A percentile compares a stretch with the other conserved stretches of the same genome.
These are phyloP conservation scores for Pseudopyricularia javanii DNA, from an alignment of 2,329 filamentous ascomycete species.

Conservation along the genomic window DNA sequence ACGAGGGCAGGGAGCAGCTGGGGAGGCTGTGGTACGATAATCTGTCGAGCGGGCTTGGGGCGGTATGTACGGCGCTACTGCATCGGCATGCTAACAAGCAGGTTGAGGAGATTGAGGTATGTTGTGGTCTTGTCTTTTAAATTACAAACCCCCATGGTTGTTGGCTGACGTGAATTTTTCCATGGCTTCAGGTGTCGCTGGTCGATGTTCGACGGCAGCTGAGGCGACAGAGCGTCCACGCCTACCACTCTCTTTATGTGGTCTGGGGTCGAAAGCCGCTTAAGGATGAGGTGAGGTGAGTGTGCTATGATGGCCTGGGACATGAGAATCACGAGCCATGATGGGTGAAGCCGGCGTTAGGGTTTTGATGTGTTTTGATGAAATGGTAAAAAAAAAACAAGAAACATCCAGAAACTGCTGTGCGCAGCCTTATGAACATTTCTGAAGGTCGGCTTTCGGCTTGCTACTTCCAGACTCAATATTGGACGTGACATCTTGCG, in stretches of 20 bases:
- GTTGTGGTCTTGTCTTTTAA: too few species aligned
- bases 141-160: too few species aligned
- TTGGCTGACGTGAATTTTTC: neutral
- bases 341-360: too few species aligned
- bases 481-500: too few species aligned
- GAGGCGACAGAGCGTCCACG: slow-evolving; percentile 31
- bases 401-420: too few species aligned
- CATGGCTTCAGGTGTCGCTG: slow-evolving; percentile 21
- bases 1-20: slow-evolving; percentile 6
- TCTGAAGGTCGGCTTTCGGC: too few species aligned
- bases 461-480: too few species aligned
- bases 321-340: too few species aligned
- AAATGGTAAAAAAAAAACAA: too few species aligned
- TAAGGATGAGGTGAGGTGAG: neutral
- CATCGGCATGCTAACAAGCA: slow-evolving; percentile 26
- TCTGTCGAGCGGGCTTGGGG: slow-evolving; percentile 16
- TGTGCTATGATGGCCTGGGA: neutral
- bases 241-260: slow-evolving; percentile 34
- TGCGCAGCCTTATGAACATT: too few species aligned
- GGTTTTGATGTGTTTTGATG: too few species aligned
- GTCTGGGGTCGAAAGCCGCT: slow-evolving; percentile 18
- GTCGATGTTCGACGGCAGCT: slow-evolving; percentile 35
- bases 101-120: slow-evolving; percentile 22
- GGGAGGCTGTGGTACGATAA: slow-evolving; percentile 17
- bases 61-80: slow-evolving; percentile 15